phyloP scores from a whole-genome alignment of 495 filamentous ascomycete species.

The Hypoxylon lienhwacheense region DNA sequence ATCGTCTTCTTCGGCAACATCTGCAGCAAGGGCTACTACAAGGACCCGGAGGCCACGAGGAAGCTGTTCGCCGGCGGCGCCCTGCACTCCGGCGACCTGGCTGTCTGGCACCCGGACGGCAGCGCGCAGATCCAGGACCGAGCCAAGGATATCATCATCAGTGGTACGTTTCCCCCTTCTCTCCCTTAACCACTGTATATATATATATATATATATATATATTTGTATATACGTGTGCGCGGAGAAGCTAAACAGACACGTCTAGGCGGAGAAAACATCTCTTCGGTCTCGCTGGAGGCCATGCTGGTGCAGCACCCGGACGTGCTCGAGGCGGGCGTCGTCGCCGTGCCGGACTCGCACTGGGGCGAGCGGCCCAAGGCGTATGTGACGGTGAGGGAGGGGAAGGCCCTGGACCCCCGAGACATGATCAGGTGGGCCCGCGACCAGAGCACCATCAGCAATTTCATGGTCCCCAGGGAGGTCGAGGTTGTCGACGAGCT shows the following conservation, averaged over 20 bases:
- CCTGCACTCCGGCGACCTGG: conserved; percentile 86
- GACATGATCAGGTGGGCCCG: conserved; percentile 88
- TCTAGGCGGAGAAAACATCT: conserved; percentile 93
- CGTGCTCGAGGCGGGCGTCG: conserved; percentile 87
- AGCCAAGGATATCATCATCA: conserved; percentile 98
- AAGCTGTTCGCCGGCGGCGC: conserved; percentile 89
- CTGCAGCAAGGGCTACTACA: conserved; percentile 88
- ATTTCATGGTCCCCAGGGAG: conserved; percentile 94
- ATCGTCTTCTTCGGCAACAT: conserved; percentile 91
- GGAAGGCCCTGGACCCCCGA: conserved; percentile 60
- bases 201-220: not conserved
- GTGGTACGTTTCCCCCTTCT: conserved; percentile 59
- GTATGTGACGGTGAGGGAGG: conserved; percentile 77
- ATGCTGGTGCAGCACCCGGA: conserved; percentile 90
- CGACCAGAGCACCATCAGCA: conserved; percentile 73
- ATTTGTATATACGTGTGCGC: not conserved
- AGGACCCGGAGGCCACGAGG: conserved; percentile 81
- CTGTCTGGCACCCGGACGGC: conserved; percentile 88
- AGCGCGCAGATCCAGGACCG: conserved; percentile 90
- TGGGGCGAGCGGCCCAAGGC: conserved; percentile 97
- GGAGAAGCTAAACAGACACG: not conserved
- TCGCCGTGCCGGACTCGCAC: conserved; percentile 84
- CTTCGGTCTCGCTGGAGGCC: conserved; percentile 85
- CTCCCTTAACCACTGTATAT: not conserved
- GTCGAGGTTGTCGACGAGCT: conserved; percentile 86